These are phyloP conservation scores for Podaxis carcinomalis DNA, from an alignment of 768 basidiomycete genomes.

Conservation along the genomic window DNA sequence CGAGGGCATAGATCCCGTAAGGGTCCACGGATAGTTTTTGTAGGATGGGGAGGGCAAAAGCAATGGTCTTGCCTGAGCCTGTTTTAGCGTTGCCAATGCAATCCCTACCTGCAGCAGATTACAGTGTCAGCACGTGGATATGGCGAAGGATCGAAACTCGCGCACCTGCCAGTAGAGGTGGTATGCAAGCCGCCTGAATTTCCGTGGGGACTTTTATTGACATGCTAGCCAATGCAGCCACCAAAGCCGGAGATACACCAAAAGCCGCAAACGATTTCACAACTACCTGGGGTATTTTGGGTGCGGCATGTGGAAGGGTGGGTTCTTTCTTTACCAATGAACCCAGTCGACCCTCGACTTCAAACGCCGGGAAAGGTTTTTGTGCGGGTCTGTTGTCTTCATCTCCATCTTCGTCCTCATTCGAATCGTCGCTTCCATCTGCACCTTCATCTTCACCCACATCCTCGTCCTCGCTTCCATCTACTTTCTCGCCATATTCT, in stretches of 20 bases:
- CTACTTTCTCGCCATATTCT: slow-evolving; percentile 7
- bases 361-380: slow-evolving; percentile 2
- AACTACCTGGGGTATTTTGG: slow-evolving; percentile 8
- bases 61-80: slow-evolving; percentile 96
- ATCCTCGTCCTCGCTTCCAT: slow-evolving; percentile 6
- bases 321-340: slow-evolving; percentile 5
- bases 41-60: slow-evolving; percentile 93
- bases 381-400: not conserved
- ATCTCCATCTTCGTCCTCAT: not conserved
- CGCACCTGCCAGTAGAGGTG: slow-evolving; percentile 75
- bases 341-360: slow-evolving; percentile 19
- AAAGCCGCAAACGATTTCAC: slow-evolving; percentile 47
- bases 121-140: not conserved
- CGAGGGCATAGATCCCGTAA: slow-evolving; percentile 89
- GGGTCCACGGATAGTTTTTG: slow-evolving; percentile 87
- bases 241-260: slow-evolving; percentile 56
- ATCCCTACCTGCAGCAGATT: slow-evolving; percentile 65
- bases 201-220: slow-evolving; percentile 83
- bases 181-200: slow-evolving; percentile 89
- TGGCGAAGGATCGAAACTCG: slow-evolving; percentile 7
- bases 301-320: slow-evolving; percentile 8
- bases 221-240: slow-evolving; percentile 69
- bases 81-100: slow-evolving; percentile 98
- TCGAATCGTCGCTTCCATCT: slow-evolving; percentile 7
- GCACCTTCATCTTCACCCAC: slow-evolving; percentile 11